Evolutionary conservation across 805 yeast genomes (phyloP).

Genomic region (Suhomyces sp.): DNA sequence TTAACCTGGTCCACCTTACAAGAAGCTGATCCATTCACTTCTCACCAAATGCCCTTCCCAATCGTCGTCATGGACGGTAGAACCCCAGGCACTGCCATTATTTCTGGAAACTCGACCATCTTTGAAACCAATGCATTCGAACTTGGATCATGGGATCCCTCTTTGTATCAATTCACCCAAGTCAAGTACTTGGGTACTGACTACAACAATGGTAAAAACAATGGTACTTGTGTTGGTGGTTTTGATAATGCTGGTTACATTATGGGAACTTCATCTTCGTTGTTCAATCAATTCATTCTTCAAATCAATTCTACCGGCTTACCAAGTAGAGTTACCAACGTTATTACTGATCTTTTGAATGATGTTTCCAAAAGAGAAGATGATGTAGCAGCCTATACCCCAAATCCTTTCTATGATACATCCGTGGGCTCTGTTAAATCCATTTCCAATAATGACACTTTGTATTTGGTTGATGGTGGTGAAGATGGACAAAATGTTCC

Average conservation of each 20-base stretch:
- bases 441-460: conserved; percentile 40
- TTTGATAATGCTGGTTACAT: conserved; percentile 28
- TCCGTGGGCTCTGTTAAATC: conserved; percentile 29
- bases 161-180: conserved; percentile 22
- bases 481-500: conserved; percentile 76
- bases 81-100: conserved; percentile 20
- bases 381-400: conserved; percentile 21
- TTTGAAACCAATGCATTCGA: conserved; percentile 28
- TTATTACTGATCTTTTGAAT: conserved; percentile 23
- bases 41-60: conserved; percentile 29
- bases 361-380: conserved; percentile 46
- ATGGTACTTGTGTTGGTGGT: conserved; percentile 22
- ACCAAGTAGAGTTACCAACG: conserved; percentile 16
- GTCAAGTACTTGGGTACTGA: conserved; percentile 25
- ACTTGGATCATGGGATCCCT: conserved; percentile 30
- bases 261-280: conserved; percentile 26
- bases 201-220: conserved; percentile 17
- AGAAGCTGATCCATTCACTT: conserved; percentile 18
- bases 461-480: conserved; percentile 76
- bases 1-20: conserved; percentile 24
- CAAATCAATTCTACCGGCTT: conserved; percentile 17
- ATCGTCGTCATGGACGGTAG: conserved; percentile 28
- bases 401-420: conserved; percentile 43
- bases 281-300: conserved; percentile 24
- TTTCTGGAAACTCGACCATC: conserved; percentile 28